Evolutionary conservation across 352 stramenopile species (phyloP).

Genomic region (Globisporangium mamillatum): DNA sequence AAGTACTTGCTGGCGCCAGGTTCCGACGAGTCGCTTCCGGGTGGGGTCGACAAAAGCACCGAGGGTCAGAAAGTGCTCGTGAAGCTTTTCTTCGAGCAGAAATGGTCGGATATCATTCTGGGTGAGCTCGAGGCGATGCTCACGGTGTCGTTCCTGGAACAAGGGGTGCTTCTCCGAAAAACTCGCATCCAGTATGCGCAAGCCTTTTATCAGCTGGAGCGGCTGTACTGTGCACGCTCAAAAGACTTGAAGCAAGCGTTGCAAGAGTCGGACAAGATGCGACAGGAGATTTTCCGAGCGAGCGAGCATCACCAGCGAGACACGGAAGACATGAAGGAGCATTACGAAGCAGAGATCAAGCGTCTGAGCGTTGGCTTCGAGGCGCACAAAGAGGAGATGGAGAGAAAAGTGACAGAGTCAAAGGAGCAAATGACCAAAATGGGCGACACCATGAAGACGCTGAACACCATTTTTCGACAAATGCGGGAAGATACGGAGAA

Average conservation of each 20-base stretch:
- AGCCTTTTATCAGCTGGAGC: constrained; percentile 73
- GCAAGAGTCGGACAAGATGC: constrained; percentile 35
- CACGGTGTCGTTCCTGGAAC: constrained; percentile 85
- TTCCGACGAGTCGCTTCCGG: background rate
- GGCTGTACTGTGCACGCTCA: constrained; percentile 37
- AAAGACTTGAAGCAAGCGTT: constrained; percentile 33
- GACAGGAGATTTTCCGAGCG: constrained; percentile 28
- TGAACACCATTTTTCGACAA: constrained; percentile 92
- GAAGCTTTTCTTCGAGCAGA: constrained; percentile 84
- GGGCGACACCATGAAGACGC: constrained; percentile 90
- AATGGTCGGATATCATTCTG: constrained; percentile 87
- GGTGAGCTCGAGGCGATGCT: constrained; percentile 88
- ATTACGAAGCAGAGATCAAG: constrained; percentile 57
- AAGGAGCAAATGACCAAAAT: constrained; percentile 89
- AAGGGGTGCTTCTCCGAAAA: constrained; percentile 79
- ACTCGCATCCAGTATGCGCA: constrained; percentile 76
- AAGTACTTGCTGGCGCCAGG: constrained; percentile 20
- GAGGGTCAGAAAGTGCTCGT: constrained; percentile 40
- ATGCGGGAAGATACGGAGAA: constrained; percentile 92
- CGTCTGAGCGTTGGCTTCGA: constrained; percentile 47
- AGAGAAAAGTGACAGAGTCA: constrained; percentile 58
- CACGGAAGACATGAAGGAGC: constrained; percentile 34
- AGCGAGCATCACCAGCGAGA: constrained; percentile 41
- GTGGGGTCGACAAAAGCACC: background rate
- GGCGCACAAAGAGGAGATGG: constrained; percentile 52